Evolutionary conservation across 176 grass and related monocot genomes (phyloP), one percentile per base, ranked within the genome.

Genomic region (Pontederia crassipes): DNA sequence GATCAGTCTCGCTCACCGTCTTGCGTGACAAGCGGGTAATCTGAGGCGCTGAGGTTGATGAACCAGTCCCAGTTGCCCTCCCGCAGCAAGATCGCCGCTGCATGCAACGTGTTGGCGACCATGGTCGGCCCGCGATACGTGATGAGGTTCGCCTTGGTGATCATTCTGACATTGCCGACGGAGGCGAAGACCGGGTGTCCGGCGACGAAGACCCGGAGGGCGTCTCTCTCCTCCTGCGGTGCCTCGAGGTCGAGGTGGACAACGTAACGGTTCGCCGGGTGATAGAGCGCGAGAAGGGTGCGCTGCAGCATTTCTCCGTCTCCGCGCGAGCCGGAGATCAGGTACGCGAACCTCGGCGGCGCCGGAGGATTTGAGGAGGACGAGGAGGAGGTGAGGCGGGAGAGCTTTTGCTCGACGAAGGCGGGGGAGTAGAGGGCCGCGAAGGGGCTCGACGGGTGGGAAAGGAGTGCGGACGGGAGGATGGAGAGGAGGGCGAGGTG

Each of bases 11-110:
- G 12, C 76, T 80, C 47, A 89, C 89, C 85, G 68, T 95, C 89
- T 72, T 95, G 89, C 7, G 89, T 83, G 75, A 95, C 79, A 52
- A 95, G 85, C 10, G 89, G 89, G 77, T 95, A 95, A 70, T 95
- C 89, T 0, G 89, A 95, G 1, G 89, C 85, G 8, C 89, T 95
- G 29, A 95, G 79, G 66, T 95, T 95, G 66, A 95, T 85, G 80
- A 95, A 95, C 89, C 89, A 95, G 66, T 95, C 89, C 85, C 89
- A 95, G 52, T 89, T 74, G 4, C 79, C 81, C 35, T 95, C 85
- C 55, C 80, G 89, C 56, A 95, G 72, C 28, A 95, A 75, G 50
- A 95, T 89, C 0, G 85, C 79, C 0, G 88, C 85, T 2, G 85
- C 89, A 70, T 95, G 89, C 28, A 95, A 74, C 12, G 89, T 95